These are phyloP conservation scores for Blakeslea trispora DNA, from an alignment of 371 early-diverging fungal genomes.

Conservation along the genomic window DNA sequence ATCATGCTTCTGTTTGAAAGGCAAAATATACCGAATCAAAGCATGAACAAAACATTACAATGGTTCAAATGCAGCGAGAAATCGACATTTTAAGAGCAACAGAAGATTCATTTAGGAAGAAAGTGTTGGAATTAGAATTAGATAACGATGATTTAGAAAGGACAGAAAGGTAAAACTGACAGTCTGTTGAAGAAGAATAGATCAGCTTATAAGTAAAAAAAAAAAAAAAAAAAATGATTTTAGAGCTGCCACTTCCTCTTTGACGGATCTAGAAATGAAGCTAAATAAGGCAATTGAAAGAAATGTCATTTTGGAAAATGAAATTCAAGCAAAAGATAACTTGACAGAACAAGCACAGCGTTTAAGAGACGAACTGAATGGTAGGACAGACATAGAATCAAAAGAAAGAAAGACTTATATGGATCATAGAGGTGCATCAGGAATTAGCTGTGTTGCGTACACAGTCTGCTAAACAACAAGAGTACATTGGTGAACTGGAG, in stretches of 20 bases:
- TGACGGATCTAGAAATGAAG: constrained; percentile 72
- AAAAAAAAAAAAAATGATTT: too few relatives aligned
- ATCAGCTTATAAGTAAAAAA: too few relatives aligned
- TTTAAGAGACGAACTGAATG: constrained; percentile 77
- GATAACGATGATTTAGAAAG: constrained; percentile 75
- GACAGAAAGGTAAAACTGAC: constrained; percentile 24
- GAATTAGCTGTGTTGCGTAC: constrained; percentile 59
- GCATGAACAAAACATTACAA: constrained; percentile 64
- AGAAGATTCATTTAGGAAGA: constrained; percentile 71
- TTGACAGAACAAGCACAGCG: constrained; percentile 75
- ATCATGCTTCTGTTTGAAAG: constrained; percentile 15
- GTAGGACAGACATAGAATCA: constrained; percentile 23
- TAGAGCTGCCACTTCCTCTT: constrained; percentile 70
- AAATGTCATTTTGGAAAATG: constrained; percentile 63
- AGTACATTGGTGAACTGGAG: constrained; percentile 39
- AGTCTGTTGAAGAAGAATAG: too few relatives aligned
- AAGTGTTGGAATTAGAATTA: constrained; percentile 75
- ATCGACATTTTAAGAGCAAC: constrained; percentile 73
- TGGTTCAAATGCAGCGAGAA: constrained; percentile 74
- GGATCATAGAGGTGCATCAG: constrained; percentile 54
- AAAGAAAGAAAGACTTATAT: background rate
- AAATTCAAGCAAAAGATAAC: constrained; percentile 67
- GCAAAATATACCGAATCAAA: constrained; percentile 48
- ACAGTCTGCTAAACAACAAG: constrained; percentile 41
- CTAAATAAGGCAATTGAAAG: constrained; percentile 71